Evolutionary conservation across 2,329 filamentous ascomycete species (phyloP).

Genomic region (Dactylellina parvicollis): DNA sequence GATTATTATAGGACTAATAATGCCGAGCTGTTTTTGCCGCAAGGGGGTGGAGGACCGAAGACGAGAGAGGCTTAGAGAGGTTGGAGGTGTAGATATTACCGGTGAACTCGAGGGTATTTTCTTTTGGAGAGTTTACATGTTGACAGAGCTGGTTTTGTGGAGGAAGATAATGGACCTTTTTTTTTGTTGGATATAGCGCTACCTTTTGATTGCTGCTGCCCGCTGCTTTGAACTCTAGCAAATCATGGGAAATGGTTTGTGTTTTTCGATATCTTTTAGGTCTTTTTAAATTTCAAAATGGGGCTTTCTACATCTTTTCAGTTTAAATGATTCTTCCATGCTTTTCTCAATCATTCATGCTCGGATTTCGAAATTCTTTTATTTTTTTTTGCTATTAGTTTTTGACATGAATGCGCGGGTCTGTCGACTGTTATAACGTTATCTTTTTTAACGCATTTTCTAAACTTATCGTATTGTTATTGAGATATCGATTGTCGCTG

Average conservation of each 20-base stretch:
- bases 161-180: neutral
- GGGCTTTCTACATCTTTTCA: neutral
- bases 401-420: too few relatives aligned
- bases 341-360: neutral
- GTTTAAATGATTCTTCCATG: neutral
- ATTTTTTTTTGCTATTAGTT: too few relatives aligned
- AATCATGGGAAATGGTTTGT: neutral
- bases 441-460: too few relatives aligned
- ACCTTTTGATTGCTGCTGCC: neutral
- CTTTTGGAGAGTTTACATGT: neutral
- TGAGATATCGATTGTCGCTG: neutral
- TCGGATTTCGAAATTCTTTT: neutral
- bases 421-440: too few relatives aligned
- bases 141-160: neutral
- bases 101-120: neutral
- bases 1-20: conserved; percentile 56
- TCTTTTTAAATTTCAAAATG: neutral
- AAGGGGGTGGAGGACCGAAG: conserved; percentile 49
- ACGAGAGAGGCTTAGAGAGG: conserved; percentile 32
- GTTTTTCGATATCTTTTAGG: neutral
- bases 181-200: neutral
- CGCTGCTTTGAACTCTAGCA: neutral
- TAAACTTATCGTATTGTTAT: too few relatives aligned
- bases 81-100: neutral
- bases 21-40: conserved; percentile 56